These are phyloP conservation scores for Aspergillus calidoustus DNA, from an alignment of 2,329 filamentous ascomycete genomes.

Conservation along the genomic window DNA sequence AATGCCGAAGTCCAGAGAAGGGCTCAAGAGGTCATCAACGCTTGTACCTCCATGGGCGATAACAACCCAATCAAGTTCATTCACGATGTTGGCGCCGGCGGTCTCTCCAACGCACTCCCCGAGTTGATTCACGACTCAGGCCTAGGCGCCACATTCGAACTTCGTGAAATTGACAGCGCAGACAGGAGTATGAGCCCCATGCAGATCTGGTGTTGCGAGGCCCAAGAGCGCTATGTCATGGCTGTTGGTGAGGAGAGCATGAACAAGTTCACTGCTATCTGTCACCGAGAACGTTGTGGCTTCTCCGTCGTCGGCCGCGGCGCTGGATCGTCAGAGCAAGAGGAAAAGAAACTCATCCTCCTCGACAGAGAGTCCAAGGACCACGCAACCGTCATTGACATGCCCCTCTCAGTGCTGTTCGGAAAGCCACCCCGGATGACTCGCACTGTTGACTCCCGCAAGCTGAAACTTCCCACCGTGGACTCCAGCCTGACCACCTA, in stretches of 20 bases:
- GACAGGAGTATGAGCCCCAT: constrained; percentile 92
- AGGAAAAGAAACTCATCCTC: constrained; percentile 74
- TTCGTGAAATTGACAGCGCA: constrained; percentile 90
- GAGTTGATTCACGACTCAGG: constrained; percentile 92
- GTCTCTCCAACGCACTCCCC: constrained; percentile 80
- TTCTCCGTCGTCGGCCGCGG: constrained; percentile 90
- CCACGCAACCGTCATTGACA: constrained; percentile 79
- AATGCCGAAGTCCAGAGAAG: constrained; percentile 96
- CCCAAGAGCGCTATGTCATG: constrained; percentile 94
- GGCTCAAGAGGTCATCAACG: constrained; percentile 97
- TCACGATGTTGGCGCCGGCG: constrained; percentile 95
- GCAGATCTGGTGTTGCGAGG: constrained; percentile 97
- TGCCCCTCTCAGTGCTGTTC: constrained; percentile 87
- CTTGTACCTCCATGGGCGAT: constrained; percentile 80
- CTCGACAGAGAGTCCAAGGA: constrained; percentile 78
- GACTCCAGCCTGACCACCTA: constrained; percentile 74
- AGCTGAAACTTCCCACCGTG: constrained; percentile 70
- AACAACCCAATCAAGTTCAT: constrained; percentile 95
- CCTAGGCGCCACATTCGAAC: constrained; percentile 86
- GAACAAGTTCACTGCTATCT: constrained; percentile 71
- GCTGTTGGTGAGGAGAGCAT: constrained; percentile 81
- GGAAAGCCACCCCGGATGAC: constrained; percentile 85
- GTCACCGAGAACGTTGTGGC: constrained; percentile 82
- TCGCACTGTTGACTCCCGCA: constrained; percentile 71
- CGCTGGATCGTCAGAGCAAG: constrained; percentile 61